These are phyloP conservation scores for Pseudotulostoma volvatum DNA, from an alignment of 495 filamentous ascomycete species.

Conservation along the genomic window DNA sequence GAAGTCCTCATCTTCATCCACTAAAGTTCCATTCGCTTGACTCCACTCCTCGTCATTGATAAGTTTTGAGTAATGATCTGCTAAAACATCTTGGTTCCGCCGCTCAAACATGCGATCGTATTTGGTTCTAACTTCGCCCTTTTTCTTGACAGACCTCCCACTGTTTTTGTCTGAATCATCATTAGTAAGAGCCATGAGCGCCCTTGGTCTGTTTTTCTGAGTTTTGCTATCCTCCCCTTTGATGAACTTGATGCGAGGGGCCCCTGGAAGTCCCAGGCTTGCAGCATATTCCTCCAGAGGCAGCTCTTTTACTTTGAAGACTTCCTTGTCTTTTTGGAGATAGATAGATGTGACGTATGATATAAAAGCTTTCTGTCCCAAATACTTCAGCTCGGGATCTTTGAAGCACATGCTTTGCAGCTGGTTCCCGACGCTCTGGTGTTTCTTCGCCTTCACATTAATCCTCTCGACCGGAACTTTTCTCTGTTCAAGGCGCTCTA, in stretches of 20 bases:
- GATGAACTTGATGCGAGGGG: slow-evolving; percentile 79
- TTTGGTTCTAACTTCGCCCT: slow-evolving; percentile 71
- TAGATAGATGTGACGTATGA: slow-evolving; percentile 70
- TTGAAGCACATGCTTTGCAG: slow-evolving; percentile 91
- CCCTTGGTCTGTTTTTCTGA: slow-evolving; percentile 69
- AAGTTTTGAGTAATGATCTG: slow-evolving; percentile 78
- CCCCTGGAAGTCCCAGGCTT: slow-evolving; percentile 75
- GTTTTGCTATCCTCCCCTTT: slow-evolving; percentile 76
- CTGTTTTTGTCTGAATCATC: slow-evolving; percentile 40
- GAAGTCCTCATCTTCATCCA: slow-evolving; percentile 61
- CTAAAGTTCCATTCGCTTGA: slow-evolving; percentile 21
- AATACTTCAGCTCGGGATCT: slow-evolving; percentile 82
- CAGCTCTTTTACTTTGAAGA: slow-evolving; percentile 67
- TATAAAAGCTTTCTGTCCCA: slow-evolving; percentile 90
- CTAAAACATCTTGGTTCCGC: slow-evolving; percentile 84
- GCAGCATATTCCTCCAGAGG: slow-evolving; percentile 72
- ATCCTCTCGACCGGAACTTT: slow-evolving; percentile 75
- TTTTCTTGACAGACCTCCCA: slow-evolving; percentile 26
- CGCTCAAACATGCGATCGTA: slow-evolving; percentile 95
- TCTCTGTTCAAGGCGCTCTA: slow-evolving; percentile 66
- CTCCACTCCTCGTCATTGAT: slow-evolving; percentile 47
- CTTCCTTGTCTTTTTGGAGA: slow-evolving; percentile 81
- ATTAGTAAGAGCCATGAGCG: slow-evolving; percentile 29
- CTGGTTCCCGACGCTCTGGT: slow-evolving; percentile 64
- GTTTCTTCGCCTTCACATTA: slow-evolving; percentile 76